Evolutionary conservation across 2,329 filamentous ascomycete species (phyloP).

Genomic region (Arthroderma sp.): DNA sequence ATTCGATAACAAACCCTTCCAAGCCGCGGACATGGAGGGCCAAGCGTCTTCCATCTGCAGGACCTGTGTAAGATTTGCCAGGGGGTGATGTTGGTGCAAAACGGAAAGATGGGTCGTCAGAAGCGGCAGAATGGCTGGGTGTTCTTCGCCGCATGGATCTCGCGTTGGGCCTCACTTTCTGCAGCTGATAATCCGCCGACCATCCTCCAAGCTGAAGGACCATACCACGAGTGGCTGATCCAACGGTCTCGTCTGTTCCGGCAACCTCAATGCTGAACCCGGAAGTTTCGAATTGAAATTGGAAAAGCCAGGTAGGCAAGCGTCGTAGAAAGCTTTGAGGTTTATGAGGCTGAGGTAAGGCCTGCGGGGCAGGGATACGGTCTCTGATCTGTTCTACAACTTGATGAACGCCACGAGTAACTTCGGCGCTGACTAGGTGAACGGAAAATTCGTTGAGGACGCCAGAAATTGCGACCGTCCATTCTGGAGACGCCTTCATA

Average conservation of each 20-base stretch:
- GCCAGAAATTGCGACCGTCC: conserved; percentile 67
- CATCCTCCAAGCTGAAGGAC: conserved; percentile 79
- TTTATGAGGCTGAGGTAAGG: conserved; percentile 54
- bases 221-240: conserved; percentile 65
- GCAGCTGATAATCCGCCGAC: conserved; percentile 77
- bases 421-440: conserved; percentile 82
- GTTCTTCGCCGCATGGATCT: conserved; percentile 53
- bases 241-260: conserved; percentile 73
- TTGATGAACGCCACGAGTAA: conserved; percentile 80
- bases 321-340: conserved; percentile 58
- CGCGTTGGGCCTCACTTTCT: conserved; percentile 50
- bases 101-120: conserved; percentile 48
- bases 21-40: conserved; percentile 69
- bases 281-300: conserved; percentile 71
- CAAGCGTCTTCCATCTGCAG: conserved; percentile 66
- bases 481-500: conserved; percentile 70
- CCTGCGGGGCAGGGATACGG: conserved; percentile 28
- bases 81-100: conserved; percentile 38
- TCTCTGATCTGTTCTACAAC: conserved; percentile 63
- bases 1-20: conserved; percentile 84
- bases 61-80: conserved; percentile 25
- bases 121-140: conserved; percentile 54
- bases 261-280: conserved; percentile 87
- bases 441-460: conserved; percentile 76
- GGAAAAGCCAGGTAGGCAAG: conserved; percentile 70